Evolutionary conservation across 495 filamentous ascomycete genomes (phyloP).

Genomic region (Cladorrhinum samala): DNA sequence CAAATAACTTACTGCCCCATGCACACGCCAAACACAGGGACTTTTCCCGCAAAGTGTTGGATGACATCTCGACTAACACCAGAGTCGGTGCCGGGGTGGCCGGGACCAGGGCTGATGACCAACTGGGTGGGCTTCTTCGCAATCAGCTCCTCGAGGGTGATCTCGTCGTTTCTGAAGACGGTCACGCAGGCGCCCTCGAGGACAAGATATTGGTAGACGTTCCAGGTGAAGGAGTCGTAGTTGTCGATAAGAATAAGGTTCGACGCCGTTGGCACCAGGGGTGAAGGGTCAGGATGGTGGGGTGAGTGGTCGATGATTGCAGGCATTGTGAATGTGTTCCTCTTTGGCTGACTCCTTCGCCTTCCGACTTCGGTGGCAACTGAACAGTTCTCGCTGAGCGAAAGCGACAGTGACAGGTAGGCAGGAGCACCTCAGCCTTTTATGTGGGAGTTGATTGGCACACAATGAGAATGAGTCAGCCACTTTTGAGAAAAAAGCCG

Average conservation of each 20-base stretch:
- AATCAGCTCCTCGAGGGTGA: constrained; percentile 77
- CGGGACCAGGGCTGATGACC: constrained; percentile 90
- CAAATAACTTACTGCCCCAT: constrained; percentile 75
- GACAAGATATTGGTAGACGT: constrained; percentile 95
- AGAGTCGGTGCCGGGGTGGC: constrained; percentile 83
- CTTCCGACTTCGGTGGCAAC: constrained; percentile 9
- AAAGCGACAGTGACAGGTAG: no score
- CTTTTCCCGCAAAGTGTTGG: constrained; percentile 85
- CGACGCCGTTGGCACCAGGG: constrained; percentile 64
- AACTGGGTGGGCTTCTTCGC: constrained; percentile 82
- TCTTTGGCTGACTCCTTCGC: not conserved
- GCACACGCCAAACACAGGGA: constrained; percentile 94
- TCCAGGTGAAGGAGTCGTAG: constrained; percentile 99
- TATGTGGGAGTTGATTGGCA: no score
- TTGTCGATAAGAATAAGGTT: constrained; percentile 98
- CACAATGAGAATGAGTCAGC: no score
- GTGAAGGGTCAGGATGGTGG: constrained; percentile 64
- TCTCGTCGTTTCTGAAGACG: constrained; percentile 87
- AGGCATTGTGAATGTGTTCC: constrained; percentile 31
- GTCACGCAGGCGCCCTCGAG: constrained; percentile 86
- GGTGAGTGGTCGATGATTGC: constrained; percentile 77
- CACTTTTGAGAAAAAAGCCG: no score
- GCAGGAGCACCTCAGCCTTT: no score
- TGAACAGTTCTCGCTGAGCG: no score
- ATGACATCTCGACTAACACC: constrained; percentile 91